Base-by-base conservation (phyloP, 1,284 basidiomycete genomes). In the Puccinia novopanici region DNA sequence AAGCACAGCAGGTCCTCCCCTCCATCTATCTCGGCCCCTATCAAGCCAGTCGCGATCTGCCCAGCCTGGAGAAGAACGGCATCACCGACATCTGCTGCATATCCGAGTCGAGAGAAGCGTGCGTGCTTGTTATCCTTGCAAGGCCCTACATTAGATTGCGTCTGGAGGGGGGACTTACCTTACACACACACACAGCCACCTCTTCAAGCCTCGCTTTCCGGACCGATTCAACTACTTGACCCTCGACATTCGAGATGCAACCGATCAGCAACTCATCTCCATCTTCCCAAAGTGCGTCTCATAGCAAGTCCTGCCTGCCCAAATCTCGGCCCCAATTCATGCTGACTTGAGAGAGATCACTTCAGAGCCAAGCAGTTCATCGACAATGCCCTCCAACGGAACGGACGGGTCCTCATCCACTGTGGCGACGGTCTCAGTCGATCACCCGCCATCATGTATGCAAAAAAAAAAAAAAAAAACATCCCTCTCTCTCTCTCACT, bases 1-100 rank as follows among this genome's bases (percentile, higher is more conserved):
- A 95, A 84, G 94, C 93, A 82, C 95, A 98, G 87, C 91, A 94
- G 86, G 94, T 97, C 83, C 88, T 96, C 0, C 93, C 93, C 2
- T 90, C 90, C 13, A 89, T 98, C 57, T 89, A 90, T 63, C 89
- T 97, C 1, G 95, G 95, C 0, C 94, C 94, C 0, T 93, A 95
- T 83, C 92, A 94, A 83, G 91, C 92, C 3, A 93, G 93, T 1
- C 93, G 93, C 84, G 91, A 92, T 4, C 86, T 93, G 22, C 88
- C 90, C 22, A 89, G 89, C 3, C 89, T 98, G 40, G 87, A 88
- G 76, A 86, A 85, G 0, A 88, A 92, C 48, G 88, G 89, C 0
- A 89, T 97, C 82, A 94, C 94, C 0, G 94, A 97, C 85, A 92
- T 98, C 42, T 82, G 84, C 17, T 85, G 84, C 75, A 83, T 85